Conservation (phyloP, 352 stramenopile species). For the Phytophthora melonis region DNA sequence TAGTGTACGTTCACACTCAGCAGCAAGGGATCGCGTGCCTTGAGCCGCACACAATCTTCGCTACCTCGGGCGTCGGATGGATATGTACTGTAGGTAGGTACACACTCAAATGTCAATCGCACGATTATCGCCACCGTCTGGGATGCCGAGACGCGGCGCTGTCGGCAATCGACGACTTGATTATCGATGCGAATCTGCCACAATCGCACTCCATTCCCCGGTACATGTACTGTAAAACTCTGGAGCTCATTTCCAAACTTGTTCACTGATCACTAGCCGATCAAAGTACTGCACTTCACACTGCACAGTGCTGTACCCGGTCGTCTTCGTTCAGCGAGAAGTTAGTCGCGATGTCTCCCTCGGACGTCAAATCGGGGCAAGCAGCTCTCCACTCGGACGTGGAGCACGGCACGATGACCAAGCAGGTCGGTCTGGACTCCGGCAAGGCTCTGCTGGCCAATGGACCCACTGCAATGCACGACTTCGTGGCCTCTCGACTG, state of each 20-base stretch:
- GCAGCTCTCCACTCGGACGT: constrained; percentile 15
- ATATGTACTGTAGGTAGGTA: too few relatives aligned
- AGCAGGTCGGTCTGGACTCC: constrained; percentile 34
- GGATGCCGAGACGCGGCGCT: not conserved
- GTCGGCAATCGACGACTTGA: not conserved
- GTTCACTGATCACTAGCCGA: not conserved
- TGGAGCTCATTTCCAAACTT: constrained; percentile 8
- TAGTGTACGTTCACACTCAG: not conserved
- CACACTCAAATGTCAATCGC: not conserved
- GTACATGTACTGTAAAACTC: not conserved
- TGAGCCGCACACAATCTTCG: not conserved
- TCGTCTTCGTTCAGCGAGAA: constrained; percentile 2
- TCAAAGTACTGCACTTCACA: not conserved
- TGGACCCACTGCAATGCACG: constrained; percentile 50
- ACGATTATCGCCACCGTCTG: not conserved
- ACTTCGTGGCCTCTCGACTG: constrained; percentile 47
- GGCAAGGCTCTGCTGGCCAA: constrained; percentile 44
- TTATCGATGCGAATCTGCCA: not conserved
- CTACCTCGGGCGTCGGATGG: not conserved
- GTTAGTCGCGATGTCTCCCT: not conserved
- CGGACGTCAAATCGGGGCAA: not conserved
- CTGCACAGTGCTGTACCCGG: too few relatives aligned
- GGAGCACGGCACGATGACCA: constrained; percentile 21
- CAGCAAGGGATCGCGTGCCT: not conserved
- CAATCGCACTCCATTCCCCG: not conserved